phyloP scores from a whole-genome alignment of 2,329 filamentous ascomycete species.

The Tolypocladium capitatum region DNA sequence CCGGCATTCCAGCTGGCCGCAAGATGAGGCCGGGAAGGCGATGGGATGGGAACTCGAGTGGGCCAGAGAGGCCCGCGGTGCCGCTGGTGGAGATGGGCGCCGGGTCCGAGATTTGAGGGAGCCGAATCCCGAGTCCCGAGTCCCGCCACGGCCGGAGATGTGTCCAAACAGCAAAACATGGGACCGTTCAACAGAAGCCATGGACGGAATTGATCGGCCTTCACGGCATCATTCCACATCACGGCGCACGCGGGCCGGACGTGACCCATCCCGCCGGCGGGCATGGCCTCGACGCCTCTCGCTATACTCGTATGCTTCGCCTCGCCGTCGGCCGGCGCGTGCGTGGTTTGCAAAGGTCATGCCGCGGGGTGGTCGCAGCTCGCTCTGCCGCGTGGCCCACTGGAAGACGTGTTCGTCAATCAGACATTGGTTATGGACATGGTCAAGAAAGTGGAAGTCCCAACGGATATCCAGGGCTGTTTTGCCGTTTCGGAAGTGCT shows the following conservation, averaged over 20 bases:
- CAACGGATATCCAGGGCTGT: conserved; percentile 15
- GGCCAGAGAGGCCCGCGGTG: no score
- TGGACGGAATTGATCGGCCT: background rate
- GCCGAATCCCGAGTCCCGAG: background rate
- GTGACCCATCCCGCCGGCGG: conserved; percentile 9
- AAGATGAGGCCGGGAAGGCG: background rate
- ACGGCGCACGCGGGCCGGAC: background rate
- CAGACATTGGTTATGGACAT: conserved; percentile 16
- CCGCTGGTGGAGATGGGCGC: background rate
- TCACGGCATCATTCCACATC: background rate
- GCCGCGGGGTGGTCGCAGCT: conserved; percentile 3
- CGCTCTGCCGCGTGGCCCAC: conserved; percentile 7
- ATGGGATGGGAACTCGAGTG: background rate
- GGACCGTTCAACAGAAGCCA: background rate
- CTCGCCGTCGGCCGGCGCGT: no score
- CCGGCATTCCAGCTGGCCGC: background rate
- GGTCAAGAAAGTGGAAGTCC: conserved; percentile 27
- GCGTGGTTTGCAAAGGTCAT: background rate
- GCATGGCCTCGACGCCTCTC: background rate
- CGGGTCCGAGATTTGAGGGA: background rate
- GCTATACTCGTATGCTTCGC: no score
- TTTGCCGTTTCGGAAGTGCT: conserved; percentile 24
- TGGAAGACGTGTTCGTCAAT: conserved; percentile 15
- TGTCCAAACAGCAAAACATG: background rate
- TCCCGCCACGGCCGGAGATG: background rate